Conservation (phyloP, 129 eudicot species). For the Pseudognaphalium luteoalbum region DNA sequence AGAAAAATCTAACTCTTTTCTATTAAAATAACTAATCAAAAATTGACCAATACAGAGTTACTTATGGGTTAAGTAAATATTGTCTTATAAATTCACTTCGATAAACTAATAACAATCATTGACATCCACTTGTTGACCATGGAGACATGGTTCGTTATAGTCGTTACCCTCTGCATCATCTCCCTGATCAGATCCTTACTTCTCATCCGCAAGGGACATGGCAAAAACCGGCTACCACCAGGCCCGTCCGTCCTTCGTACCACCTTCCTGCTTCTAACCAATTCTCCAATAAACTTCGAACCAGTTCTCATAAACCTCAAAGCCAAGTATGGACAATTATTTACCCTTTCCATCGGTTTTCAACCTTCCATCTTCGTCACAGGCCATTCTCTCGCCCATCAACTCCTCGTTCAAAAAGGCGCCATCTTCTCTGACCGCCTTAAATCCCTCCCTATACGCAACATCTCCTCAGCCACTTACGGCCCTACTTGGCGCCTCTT, state of each 20-base stretch:
- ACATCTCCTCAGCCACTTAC: conserved; percentile 9
- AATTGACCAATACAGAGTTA: not conserved
- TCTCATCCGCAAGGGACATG: not conserved
- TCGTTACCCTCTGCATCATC: not conserved
- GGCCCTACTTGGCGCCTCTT: conserved; percentile 29
- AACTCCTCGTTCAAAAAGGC: conserved; percentile 25
- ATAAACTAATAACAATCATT: not conserved
- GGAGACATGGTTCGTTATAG: conserved; percentile 3
- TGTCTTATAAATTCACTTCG: not conserved
- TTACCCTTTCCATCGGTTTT: conserved; percentile 10
- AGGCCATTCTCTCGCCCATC: conserved; percentile 25
- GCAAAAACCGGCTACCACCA: not conserved
- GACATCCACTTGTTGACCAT: not conserved
- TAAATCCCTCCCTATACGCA: not conserved
- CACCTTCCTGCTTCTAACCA: not conserved
- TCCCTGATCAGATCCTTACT: not conserved
- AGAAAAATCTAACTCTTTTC: not conserved
- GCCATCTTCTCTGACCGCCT: conserved; percentile 29
- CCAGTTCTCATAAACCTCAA: conserved; percentile 1
- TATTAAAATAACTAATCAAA: not conserved
- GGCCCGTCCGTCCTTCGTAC: not conserved
- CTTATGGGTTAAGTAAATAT: not conserved
- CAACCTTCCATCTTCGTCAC: conserved; percentile 10
- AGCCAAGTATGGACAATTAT: conserved; percentile 6
- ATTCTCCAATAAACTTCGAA: not conserved